A percentile compares a stretch with the other conserved stretches of the same genome.
Conservation (phyloP, 495 filamentous ascomycete genomes). For the Penicillium ucsense region DNA sequence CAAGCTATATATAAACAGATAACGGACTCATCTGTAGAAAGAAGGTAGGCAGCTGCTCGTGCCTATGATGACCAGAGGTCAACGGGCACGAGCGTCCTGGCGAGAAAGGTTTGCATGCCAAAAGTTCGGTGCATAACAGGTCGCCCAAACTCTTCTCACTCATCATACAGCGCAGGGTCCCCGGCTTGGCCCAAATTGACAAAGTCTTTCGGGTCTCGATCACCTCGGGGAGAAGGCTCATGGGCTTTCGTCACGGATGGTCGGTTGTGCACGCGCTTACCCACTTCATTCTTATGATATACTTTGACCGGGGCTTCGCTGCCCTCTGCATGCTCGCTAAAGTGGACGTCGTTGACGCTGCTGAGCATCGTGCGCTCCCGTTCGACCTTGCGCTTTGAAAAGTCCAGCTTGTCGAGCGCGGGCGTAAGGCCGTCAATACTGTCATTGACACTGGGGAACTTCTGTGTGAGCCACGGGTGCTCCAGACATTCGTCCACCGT, state of each 20-base stretch:
- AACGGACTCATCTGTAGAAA: no score
- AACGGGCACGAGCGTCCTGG: no score
- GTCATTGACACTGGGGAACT: constrained; percentile 46
- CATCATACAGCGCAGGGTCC: constrained; percentile 63
- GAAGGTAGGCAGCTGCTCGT: no score
- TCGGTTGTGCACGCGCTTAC: constrained; percentile 32
- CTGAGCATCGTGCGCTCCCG: constrained; percentile 81
- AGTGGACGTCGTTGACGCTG: constrained; percentile 67
- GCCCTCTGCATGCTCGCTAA: constrained; percentile 51
- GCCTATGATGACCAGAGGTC: no score
- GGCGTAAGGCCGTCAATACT: constrained; percentile 90
- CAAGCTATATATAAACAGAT: no score
- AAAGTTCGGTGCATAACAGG: no score
- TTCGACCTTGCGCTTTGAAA: constrained; percentile 66
- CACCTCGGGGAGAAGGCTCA: constrained; percentile 54
- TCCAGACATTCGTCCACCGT: constrained; percentile 83
- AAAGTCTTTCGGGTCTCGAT: constrained; percentile 64
- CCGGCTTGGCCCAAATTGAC: constrained; percentile 73
- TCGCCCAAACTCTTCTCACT: constrained; percentile 25
- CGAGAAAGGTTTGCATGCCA: no score
- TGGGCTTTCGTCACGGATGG: constrained; percentile 18
- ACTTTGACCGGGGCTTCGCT: constrained; percentile 58
- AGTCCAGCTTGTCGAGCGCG: constrained; percentile 70
- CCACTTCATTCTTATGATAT: constrained; percentile 62
- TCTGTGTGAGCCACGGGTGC: constrained; percentile 77